Evolutionary conservation across 306 rosid species (phyloP), one percentile per base, ranked within the genome.

Genomic region (Cicer pinnatifidum): DNA sequence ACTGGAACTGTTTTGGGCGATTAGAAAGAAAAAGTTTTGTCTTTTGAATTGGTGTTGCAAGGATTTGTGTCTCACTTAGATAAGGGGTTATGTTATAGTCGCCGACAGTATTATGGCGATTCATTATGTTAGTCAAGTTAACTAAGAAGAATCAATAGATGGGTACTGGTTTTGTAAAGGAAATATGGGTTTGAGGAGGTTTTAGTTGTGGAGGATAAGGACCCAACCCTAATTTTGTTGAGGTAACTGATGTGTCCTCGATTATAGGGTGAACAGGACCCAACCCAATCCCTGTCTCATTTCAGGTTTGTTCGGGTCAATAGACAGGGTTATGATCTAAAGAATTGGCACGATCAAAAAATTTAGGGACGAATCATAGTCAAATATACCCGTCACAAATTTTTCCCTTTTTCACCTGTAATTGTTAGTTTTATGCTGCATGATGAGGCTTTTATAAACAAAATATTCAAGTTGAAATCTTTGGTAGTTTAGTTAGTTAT

Each of bases 21-120:
- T n/a, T 61, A 0, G n/a, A 10, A 43, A 33, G 59, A 59, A 5
- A 2, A 15, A 35, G 5, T 67, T 33, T 7, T 57, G 75, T 38
- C 10, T 35, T 68, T 68, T 69, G 13, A 59, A 35, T 58, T 67
- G 66, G 70, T 57, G 47, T 72, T 67, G 50, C 51, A 6, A 15
- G 56, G 41, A 51, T 78, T 78, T 28, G 4, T 62, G 9, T 63
- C 51, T 76, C 35, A 28, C 19, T 17, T 17, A 17, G 19, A 17
- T 17, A 17, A 17, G 35, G 35, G 64, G 44, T 79, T 56, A 57
- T 59, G 69, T 43, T 41, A 52, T 78, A 38, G 35, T n/a, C 1
- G 39, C 15, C 9, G 1, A 3, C 10, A 13, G 33, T 17, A 2
- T 11, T 62, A 15, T 53, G 48, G n/a, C 50, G 12, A 40, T 53